phyloP scores from a whole-genome alignment of 2,329 filamentous ascomycete genomes.

The Cercospora citrullina region DNA sequence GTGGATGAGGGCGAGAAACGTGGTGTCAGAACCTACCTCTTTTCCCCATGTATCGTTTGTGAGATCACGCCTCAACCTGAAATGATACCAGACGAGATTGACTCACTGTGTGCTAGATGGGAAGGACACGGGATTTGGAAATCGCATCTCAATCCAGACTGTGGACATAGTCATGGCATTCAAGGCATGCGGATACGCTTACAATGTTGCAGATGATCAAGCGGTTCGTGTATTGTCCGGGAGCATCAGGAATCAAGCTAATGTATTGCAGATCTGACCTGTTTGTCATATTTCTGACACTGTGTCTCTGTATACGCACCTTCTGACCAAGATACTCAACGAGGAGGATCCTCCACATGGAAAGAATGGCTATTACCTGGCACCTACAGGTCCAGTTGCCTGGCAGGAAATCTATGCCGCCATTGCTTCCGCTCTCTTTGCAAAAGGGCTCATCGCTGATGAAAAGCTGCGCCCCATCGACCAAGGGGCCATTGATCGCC shows the following conservation, averaged over 20 bases:
- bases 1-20: not conserved
- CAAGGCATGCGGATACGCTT: not conserved
- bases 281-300: not conserved
- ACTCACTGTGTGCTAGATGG: not conserved
- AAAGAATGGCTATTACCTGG: not conserved
- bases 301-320: not conserved
- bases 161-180: not conserved
- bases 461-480: not conserved
- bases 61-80: not conserved
- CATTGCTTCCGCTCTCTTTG: not conserved
- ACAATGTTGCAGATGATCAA: not conserved
- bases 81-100: not conserved
- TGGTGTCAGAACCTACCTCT: not conserved
- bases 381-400: not conserved
- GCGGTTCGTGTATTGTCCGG: not conserved
- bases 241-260: not conserved
- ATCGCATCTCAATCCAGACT: not conserved
- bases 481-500: not conserved
- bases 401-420: not conserved
- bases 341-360: not conserved
- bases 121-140: not conserved
- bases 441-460: not conserved
- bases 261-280: not conserved
- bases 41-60: not conserved
- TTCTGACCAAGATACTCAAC: not conserved